These are phyloP conservation scores for Periconia digitata DNA, from an alignment of 2,329 filamentous ascomycete genomes.

Conservation along the genomic window DNA sequence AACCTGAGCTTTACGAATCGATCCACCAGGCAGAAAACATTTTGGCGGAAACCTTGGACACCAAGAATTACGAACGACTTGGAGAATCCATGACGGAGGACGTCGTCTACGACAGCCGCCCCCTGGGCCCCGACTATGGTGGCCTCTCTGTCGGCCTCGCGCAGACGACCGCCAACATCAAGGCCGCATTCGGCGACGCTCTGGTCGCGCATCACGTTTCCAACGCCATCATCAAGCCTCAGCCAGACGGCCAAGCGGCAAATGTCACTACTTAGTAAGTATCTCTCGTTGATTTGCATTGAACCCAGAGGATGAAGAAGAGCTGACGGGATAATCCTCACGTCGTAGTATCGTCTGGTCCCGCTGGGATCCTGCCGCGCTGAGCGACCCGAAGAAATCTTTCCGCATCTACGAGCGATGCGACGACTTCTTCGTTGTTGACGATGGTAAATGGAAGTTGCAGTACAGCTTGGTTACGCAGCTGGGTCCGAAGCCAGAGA, in stretches of 20 bases:
- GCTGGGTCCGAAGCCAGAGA: neutral
- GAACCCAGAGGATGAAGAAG: neutral
- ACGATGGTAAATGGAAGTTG: neutral
- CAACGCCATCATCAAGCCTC: neutral
- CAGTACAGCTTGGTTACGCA: neutral
- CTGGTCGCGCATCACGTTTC: neutral
- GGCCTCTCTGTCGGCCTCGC: neutral
- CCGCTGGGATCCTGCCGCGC: neutral
- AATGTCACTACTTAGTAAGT: neutral
- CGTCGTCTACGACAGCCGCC: neutral
- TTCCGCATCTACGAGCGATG: neutral
- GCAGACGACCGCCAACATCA: neutral
- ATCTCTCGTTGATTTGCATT: neutral
- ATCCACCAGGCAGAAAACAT: neutral
- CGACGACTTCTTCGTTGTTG: neutral
- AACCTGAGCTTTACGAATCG: neutral
- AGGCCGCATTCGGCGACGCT: neutral
- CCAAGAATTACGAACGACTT: neutral
- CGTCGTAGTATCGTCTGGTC: neutral
- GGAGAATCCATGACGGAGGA: neutral
- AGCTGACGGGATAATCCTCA: neutral
- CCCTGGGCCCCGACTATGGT: neutral
- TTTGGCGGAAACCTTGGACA: neutral
- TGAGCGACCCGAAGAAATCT: neutral
- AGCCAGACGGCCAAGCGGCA: neutral